Percentiles rank a stretch among this genome's conserved stretches.
phyloP scores from a whole-genome alignment of 768 basidiomycete species.

The Tricholoma hemisulphureum region DNA sequence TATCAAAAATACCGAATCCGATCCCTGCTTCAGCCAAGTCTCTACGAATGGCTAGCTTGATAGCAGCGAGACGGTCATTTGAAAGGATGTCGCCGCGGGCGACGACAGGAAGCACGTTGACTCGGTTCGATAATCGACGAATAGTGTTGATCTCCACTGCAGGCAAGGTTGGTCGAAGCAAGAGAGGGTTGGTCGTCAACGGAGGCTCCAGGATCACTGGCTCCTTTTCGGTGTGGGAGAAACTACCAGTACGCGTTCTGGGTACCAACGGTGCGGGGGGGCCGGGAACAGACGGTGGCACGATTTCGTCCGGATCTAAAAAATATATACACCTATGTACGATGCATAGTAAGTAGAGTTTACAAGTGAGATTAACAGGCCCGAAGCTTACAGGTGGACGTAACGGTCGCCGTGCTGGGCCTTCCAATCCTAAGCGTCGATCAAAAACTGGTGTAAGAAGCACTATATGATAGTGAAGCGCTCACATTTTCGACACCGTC shows the following conservation, averaged over 20 bases:
- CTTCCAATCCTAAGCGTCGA: constrained; percentile 59
- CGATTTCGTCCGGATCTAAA: constrained; percentile 79
- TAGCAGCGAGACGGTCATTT: constrained; percentile 74
- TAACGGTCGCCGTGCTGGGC: constrained; percentile 70
- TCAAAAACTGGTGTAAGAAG: constrained; percentile 21
- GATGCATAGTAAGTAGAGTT: constrained; percentile 13
- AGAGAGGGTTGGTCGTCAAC: constrained; percentile 67
- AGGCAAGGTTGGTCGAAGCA: constrained; percentile 67
- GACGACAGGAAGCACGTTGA: constrained; percentile 86
- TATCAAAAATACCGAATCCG: constrained; percentile 87
- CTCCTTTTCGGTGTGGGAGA: constrained; percentile 69
- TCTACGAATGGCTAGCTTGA: constrained; percentile 76
- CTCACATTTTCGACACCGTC: constrained; percentile 79
- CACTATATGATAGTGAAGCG: constrained; percentile 24
- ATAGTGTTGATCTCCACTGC: constrained; percentile 72
- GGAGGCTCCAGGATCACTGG: constrained; percentile 81
- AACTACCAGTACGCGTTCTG: constrained; percentile 67
- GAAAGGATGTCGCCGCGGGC: constrained; percentile 79
- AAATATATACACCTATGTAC: constrained; percentile 76
- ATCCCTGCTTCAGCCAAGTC: constrained; percentile 84
- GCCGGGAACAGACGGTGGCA: constrained; percentile 65
- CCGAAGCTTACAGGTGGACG: constrained; percentile 80
- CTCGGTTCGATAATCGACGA: constrained; percentile 73
- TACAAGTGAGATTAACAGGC: too few species aligned
- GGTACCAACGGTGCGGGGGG: constrained; percentile 67